Base-by-base conservation (phyloP, 305 asterid genomes). In the Fraxinus xanthoxyloides region DNA sequence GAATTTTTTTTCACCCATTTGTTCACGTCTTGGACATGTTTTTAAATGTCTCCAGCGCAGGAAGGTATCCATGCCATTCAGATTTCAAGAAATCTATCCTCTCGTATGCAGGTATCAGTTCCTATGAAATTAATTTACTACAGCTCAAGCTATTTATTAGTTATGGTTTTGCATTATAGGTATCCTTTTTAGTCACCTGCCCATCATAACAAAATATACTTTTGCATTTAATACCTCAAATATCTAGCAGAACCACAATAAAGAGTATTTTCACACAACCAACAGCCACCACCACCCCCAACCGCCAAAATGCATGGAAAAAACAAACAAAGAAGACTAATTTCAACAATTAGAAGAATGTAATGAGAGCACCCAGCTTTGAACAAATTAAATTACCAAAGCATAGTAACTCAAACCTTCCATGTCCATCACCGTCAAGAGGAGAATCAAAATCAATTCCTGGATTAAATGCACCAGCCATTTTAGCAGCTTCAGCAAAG, bases 341-440 rank as follows among this genome's bases (percentile, higher is more conserved):
- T 63, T 61, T 10, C 13, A 59, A 48, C n/a, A 83, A 48, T 13
- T 80, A 75, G 19, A 75, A 80, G 54, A 77, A 74, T 30, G 70
- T 72, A 38, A 70, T 19, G 34, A 51, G 65, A 84, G 23, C 3
- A 15, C 56, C 30, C 32, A 40, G 10, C 63, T 76, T 69, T 70
- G 54, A 76, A 76, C 54, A 56, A 7, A 30, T 40, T 21, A 51
- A 34, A 79, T 9, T 28, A 79, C 59, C 79, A 63, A 73, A 80
- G 87, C 77, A 76, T 59, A 76, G 35, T 40, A 74, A 77, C 30
- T 63, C 87, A 65, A 83, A 97, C 99, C 99, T 97, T 91, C 99
- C 99, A 82, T 97, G 99, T 54, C 99, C 99, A 89, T 97, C 99
- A 17, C 99, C 99, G 73, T 97, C 99, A 38, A 94, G 85, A n/a